Conservation (phyloP, 2,329 filamentous ascomycete species). For the Tolypocladium ovalisporum region DNA sequence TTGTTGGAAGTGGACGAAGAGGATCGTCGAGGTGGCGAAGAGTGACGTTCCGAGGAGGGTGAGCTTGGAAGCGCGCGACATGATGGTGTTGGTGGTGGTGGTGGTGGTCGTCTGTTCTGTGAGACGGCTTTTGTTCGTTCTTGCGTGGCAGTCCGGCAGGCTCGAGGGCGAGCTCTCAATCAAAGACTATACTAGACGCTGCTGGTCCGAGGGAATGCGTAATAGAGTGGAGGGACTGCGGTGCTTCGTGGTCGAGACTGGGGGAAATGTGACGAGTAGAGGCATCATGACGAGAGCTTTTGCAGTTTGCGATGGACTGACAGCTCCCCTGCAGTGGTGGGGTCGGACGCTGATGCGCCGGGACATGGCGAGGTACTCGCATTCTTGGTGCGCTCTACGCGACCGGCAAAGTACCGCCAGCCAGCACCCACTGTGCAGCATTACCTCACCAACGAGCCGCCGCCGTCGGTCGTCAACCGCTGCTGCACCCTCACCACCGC, state of each 20-base stretch:
- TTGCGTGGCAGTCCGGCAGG: not conserved
- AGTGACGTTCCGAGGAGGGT: constrained; percentile 71
- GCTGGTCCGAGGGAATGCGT: not conserved
- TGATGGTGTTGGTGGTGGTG: no score
- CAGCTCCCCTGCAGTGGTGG: not conserved
- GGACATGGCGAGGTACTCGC: not conserved
- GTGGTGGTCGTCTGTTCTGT: not conserved
- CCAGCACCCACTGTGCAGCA: not conserved
- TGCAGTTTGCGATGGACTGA: not conserved
- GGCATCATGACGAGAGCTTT: not conserved
- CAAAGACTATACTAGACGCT: not conserved
- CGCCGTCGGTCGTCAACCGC: not conserved
- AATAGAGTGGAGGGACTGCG: not conserved
- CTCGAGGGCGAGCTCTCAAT: not conserved
- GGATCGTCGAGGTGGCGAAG: constrained; percentile 64
- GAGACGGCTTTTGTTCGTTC: not conserved
- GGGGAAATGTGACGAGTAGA: not conserved
- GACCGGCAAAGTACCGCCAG: not conserved
- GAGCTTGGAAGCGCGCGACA: constrained; percentile 86
- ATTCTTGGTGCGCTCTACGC: not conserved
- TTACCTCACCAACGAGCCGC: not conserved
- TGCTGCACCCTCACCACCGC: not conserved
- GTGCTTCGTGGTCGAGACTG: not conserved
- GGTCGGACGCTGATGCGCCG: not conserved
- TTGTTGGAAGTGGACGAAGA: constrained; percentile 85